Conservation (phyloP, 805 yeast genomes). For the Diddensiella transvaalensis region DNA sequence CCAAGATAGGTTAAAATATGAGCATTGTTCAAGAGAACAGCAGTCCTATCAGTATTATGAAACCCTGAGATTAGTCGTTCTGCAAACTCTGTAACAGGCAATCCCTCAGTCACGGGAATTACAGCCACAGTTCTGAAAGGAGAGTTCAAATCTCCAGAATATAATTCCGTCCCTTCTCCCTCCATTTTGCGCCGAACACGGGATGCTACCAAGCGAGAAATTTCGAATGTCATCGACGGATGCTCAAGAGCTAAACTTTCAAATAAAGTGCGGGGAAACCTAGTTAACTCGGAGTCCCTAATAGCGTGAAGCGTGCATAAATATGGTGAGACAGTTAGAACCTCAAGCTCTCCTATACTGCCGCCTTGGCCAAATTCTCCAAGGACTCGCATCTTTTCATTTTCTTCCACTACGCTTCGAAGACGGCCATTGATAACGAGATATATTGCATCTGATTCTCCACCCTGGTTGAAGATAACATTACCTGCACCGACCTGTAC, state of each 20-base stretch:
- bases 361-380: slow-evolving; percentile 93
- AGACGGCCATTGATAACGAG: slow-evolving; percentile 85
- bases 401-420: slow-evolving; percentile 47
- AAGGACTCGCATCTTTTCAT: slow-evolving; percentile 35
- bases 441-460: slow-evolving; percentile 85
- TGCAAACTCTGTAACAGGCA: slow-evolving; percentile 89
- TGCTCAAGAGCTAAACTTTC: slow-evolving; percentile 78
- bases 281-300: slow-evolving; percentile 88
- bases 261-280: slow-evolving; percentile 86
- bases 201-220: slow-evolving; percentile 80
- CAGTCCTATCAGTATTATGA: slow-evolving; percentile 65
- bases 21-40: slow-evolving; percentile 79
- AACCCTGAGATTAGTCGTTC: slow-evolving; percentile 66
- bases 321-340: slow-evolving; percentile 73
- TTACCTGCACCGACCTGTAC: slow-evolving; percentile 86
- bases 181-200: slow-evolving; percentile 28
- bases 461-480: slow-evolving; percentile 74
- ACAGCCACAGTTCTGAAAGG: slow-evolving; percentile 76
- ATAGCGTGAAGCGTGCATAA: slow-evolving; percentile 74
- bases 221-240: slow-evolving; percentile 88
- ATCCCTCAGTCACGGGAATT: slow-evolving; percentile 70
- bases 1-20: slow-evolving; percentile 78
- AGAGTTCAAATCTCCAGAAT: neutral
- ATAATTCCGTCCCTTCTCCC: slow-evolving; percentile 2
- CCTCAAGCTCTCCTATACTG: slow-evolving; percentile 93